These are phyloP conservation scores for Peterozyma toletana DNA, from an alignment of 805 yeast genomes.

Conservation along the genomic window DNA sequence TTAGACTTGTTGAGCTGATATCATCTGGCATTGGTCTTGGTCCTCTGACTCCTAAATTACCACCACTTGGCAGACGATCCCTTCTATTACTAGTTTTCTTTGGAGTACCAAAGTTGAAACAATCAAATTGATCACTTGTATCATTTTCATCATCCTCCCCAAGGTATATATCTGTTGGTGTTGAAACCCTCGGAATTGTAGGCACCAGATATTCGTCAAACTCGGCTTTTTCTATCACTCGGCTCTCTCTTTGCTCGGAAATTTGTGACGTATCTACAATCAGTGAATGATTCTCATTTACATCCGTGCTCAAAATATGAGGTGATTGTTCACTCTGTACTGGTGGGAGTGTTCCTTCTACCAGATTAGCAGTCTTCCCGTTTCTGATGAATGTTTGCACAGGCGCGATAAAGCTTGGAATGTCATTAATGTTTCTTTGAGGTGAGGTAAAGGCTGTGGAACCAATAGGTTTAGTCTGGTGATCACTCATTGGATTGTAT, in stretches of 20 bases:
- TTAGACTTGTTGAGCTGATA: slow-evolving; percentile 3
- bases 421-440: too few relatives aligned
- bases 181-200: slow-evolving; percentile 5
- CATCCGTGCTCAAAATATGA: background rate
- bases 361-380: too few relatives aligned
- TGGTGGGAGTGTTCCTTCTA: background rate
- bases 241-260: background rate
- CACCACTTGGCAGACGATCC: background rate
- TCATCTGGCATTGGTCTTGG: slow-evolving; percentile 7
- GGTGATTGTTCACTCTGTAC: background rate
- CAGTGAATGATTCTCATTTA: background rate
- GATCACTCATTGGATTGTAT: slow-evolving; percentile 6
- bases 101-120: too few relatives aligned
- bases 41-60: slow-evolving; percentile 2
- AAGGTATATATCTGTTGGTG: slow-evolving; percentile 1
- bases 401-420: too few relatives aligned
- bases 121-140: too few relatives aligned
- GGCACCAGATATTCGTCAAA: slow-evolving; percentile 1
- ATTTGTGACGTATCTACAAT: background rate
- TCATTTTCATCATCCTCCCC: slow-evolving; percentile 2
- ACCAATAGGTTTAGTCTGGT: background rate
- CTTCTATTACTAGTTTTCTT: background rate
- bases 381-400: too few relatives aligned
- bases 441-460: background rate
- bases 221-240: background rate